Conservation (phyloP, 768 basidiomycete genomes). For the Naganishia antarctica region DNA sequence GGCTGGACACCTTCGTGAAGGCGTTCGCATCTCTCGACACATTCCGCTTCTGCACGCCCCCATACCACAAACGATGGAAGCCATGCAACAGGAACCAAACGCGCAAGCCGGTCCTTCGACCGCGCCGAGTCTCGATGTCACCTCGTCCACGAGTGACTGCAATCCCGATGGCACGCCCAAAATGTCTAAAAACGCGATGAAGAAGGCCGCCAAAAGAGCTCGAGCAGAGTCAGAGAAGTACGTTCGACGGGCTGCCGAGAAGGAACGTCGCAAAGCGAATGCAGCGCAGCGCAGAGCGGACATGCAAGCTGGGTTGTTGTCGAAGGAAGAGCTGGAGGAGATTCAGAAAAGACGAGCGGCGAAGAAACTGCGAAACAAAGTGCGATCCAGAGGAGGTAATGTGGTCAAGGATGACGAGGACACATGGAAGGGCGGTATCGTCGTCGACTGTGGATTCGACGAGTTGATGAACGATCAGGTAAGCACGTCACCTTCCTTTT, state of each 20-base stretch:
- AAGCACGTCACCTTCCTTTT: constrained; percentile 41
- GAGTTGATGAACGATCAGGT: constrained; percentile 90
- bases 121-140: constrained; percentile 35
- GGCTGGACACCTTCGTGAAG: no score
- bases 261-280: constrained; percentile 57
- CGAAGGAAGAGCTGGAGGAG: constrained; percentile 37
- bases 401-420: constrained; percentile 53
- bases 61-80: not conserved
- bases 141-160: not conserved
- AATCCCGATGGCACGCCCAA: constrained; percentile 12
- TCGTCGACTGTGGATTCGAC: constrained; percentile 84
- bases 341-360: constrained; percentile 43
- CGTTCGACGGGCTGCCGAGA: constrained; percentile 32
- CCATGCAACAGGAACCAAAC: not conserved
- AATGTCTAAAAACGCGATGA: constrained; percentile 43
- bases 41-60: no score
- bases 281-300: constrained; percentile 52
- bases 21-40: no score
- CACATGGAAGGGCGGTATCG: constrained; percentile 45
- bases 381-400: constrained; percentile 56
- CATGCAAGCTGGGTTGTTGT: constrained; percentile 26
- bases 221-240: constrained; percentile 25
- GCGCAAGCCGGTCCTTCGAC: constrained; percentile 15
- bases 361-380: constrained; percentile 26
- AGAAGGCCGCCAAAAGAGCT: constrained; percentile 40